These are phyloP conservation scores for Aspergillus sclerotiicarbonarius DNA, from an alignment of 495 filamentous ascomycete genomes.

Conservation along the genomic window DNA sequence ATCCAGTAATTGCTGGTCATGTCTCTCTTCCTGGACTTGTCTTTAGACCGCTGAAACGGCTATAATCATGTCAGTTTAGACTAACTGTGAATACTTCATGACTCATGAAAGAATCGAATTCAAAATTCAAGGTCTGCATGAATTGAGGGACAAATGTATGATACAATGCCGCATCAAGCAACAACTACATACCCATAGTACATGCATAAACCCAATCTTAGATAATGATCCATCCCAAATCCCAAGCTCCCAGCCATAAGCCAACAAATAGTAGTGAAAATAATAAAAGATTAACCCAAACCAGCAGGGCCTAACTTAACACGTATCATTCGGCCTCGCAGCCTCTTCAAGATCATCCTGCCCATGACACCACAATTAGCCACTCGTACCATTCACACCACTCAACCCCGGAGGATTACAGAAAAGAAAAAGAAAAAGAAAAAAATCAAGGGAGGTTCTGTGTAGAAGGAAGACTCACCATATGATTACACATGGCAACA, in stretches of 20 bases:
- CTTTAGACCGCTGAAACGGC: too few relatives aligned
- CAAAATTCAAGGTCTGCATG: too few relatives aligned
- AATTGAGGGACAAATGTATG: not conserved
- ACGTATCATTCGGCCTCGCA: not conserved
- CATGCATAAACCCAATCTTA: not conserved
- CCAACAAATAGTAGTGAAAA: not conserved
- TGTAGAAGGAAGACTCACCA: conserved; percentile 42
- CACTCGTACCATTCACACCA: not conserved
- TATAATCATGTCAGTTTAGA: too few relatives aligned
- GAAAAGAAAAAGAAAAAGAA: conserved; percentile 8
- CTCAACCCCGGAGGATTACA: conserved; percentile 1
- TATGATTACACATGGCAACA: conserved; percentile 89
- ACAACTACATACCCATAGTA: not conserved
- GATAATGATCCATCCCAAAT: not conserved
- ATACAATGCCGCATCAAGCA: not conserved
- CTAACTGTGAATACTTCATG: too few relatives aligned
- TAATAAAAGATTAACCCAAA: conserved; percentile 6
- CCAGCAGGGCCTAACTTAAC: not conserved
- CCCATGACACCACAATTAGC: conserved; percentile 6
- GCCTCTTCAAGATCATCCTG: conserved; percentile 26
- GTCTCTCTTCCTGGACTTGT: too few relatives aligned
- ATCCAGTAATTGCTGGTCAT: too few relatives aligned
- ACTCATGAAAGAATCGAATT: too few relatives aligned
- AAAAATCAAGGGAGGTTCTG: not conserved
- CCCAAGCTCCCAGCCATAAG: not conserved